Percentiles rank a stretch among this genome's conserved stretches.
Conservation (phyloP, 331 rosid species). For the Prunus yedoensis region DNA sequence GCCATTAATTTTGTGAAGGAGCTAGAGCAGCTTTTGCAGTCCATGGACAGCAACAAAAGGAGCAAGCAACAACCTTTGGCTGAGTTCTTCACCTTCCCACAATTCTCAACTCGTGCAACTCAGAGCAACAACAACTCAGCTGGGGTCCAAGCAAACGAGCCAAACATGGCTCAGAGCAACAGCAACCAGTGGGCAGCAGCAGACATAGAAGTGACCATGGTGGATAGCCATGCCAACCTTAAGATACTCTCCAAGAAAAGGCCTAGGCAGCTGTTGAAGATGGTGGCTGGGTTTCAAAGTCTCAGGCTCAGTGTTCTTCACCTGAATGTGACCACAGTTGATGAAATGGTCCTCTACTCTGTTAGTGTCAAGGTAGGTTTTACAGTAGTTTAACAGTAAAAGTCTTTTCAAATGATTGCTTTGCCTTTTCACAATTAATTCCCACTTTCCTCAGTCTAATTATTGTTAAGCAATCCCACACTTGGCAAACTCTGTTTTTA, state of each 20-base stretch:
- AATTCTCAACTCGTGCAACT: slow-evolving; percentile 52
- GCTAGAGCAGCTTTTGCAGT: slow-evolving; percentile 68
- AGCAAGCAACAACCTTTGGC: slow-evolving; percentile 45
- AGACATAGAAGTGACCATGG: slow-evolving; percentile 88
- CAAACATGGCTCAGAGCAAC: slow-evolving; percentile 13
- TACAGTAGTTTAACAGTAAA: background rate
- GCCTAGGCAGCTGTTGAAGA: slow-evolving; percentile 54
- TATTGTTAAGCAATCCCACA: background rate
- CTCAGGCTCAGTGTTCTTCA: slow-evolving; percentile 72
- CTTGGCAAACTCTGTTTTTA: background rate
- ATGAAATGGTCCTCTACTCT: slow-evolving; percentile 71
- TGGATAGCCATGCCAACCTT: slow-evolving; percentile 80
- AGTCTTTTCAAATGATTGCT: slow-evolving; percentile 2
- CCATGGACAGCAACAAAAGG: slow-evolving; percentile 48
- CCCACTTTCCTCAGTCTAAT: background rate
- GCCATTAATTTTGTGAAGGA: slow-evolving; percentile 93
- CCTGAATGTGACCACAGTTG: slow-evolving; percentile 63
- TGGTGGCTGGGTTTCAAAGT: slow-evolving; percentile 60
- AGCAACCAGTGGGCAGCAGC: slow-evolving; percentile 57
- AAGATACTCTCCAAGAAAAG: slow-evolving; percentile 65
- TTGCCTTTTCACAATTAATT: background rate
- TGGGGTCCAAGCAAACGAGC: background rate
- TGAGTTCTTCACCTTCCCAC: slow-evolving; percentile 81
- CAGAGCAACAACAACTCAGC: slow-evolving; percentile 16
- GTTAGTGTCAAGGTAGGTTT: slow-evolving; percentile 70